Evolutionary conservation across 768 basidiomycete genomes (phyloP), one percentile per base, ranked within the genome.

Genomic region (Hydnomerulius pinastri): DNA sequence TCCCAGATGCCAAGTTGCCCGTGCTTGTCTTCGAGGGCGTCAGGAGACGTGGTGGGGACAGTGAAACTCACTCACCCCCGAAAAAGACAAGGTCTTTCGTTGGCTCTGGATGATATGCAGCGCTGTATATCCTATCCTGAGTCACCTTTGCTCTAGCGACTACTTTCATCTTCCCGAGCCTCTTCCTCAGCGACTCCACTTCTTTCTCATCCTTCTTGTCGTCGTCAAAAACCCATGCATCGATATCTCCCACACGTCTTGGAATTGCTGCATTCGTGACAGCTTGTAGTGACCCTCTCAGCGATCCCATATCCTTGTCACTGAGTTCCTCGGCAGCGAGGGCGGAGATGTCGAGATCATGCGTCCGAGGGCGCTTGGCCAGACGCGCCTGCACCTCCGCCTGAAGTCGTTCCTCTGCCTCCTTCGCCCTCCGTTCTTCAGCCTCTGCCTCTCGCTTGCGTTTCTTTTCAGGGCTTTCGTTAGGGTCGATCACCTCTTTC

Each of bases 1-100:
- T 93, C 91, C 91, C 91, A 93, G 29, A 93, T 85, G 3, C 90
- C 91, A 33, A 93, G 71, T 59, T 85, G 80, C 0, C 91, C 91
- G 56, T 89, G 83, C 60, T 92, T 93, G 60, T 92, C 91, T 91
- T 39, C 44, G n/a, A 24, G 36, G n/a, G 9, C 15, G 29, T 47
- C 29, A 59, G 25, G 50, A 38, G 21, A 35, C 29, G 36, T n/a
- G 25, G 9, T 17, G 24, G 36, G 32, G 27, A 9, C 4, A 27
- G 29, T 0, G 3, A 4, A 18, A 38, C 8, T 12, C 2, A 48
- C 60, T 53, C 51, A 86, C 89, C 89, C 65, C 91, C 91, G 63
- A 92, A 90, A 64, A 92, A 92, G n/a, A 93, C 77, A 11, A 93
- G 66, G 66, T 93, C 91, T 58, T 88, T 90, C 11, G 83, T 79